phyloP scores from a whole-genome alignment of 2,329 filamentous ascomycete genomes.

The Verticillium tricorpus region DNA sequence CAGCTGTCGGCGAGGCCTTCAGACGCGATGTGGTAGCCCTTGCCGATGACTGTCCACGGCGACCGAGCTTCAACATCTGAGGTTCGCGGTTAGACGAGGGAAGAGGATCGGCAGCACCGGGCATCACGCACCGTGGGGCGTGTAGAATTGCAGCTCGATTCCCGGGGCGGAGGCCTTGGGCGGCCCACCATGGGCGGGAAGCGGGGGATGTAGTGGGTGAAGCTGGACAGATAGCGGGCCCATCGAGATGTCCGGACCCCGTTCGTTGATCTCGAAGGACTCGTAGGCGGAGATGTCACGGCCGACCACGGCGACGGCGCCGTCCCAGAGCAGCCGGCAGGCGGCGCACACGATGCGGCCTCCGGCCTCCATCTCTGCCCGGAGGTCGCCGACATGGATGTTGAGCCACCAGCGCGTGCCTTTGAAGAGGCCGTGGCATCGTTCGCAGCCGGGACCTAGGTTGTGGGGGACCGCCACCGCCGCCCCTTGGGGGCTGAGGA shows the following conservation, averaged over 20 bases:
- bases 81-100: background rate
- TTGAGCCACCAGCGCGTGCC: background rate
- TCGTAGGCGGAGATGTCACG: background rate
- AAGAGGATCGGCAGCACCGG: background rate
- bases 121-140: background rate
- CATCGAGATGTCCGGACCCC: background rate
- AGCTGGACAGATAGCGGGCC: background rate
- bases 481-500: background rate
- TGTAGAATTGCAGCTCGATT: background rate
- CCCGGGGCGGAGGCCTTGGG: background rate
- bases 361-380: background rate
- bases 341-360: background rate
- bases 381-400: background rate
- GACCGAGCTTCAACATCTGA: background rate
- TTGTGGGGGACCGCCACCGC: background rate
- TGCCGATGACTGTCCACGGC: background rate
- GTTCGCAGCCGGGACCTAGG: background rate
- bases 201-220: background rate
- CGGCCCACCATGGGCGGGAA: background rate
- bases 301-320: background rate
- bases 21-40: background rate
- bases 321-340: background rate
- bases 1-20: background rate
- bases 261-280: background rate
- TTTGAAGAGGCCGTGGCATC: background rate